phyloP scores from a whole-genome alignment of 23 red algal genomes.

The Chondrus crispus region DNA sequence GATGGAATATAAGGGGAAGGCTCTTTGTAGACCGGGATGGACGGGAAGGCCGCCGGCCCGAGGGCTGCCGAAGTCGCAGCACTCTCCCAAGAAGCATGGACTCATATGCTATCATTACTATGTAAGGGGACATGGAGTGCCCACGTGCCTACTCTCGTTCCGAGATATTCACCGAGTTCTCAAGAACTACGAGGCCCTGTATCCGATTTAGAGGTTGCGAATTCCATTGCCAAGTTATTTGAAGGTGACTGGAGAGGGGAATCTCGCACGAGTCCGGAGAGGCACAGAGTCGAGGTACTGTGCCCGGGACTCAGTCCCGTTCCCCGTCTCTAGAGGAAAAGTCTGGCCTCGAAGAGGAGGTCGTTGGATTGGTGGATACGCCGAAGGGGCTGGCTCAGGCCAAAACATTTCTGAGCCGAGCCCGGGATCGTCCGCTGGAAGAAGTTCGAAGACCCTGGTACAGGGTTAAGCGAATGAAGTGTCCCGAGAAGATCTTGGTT shows the following conservation, averaged over 20 bases:
- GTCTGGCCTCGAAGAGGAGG: too few relatives aligned
- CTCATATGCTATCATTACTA: neutral
- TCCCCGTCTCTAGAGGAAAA: too few relatives aligned
- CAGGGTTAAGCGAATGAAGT: neutral
- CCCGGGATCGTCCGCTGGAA: too few relatives aligned
- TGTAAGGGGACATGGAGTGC: neutral
- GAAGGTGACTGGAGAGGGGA: neutral
- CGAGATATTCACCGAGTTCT: neutral
- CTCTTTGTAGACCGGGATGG: neutral
- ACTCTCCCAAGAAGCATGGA: neutral
- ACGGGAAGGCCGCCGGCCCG: neutral
- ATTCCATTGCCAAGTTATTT: neutral
- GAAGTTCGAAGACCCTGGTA: neutral
- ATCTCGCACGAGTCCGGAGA: neutral
- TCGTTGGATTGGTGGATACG: too few relatives aligned
- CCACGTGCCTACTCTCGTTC: neutral
- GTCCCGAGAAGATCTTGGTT: neutral
- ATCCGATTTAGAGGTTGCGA: neutral
- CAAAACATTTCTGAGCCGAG: too few relatives aligned
- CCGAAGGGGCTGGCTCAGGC: too few relatives aligned
- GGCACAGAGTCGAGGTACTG: too few relatives aligned
- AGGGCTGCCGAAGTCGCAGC: neutral
- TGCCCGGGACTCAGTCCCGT: too few relatives aligned
- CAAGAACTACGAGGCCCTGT: neutral
- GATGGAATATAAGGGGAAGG: neutral